These are phyloP conservation scores for Rhizodiscina lignyota DNA, from an alignment of 495 filamentous ascomycete species.

Conservation along the genomic window DNA sequence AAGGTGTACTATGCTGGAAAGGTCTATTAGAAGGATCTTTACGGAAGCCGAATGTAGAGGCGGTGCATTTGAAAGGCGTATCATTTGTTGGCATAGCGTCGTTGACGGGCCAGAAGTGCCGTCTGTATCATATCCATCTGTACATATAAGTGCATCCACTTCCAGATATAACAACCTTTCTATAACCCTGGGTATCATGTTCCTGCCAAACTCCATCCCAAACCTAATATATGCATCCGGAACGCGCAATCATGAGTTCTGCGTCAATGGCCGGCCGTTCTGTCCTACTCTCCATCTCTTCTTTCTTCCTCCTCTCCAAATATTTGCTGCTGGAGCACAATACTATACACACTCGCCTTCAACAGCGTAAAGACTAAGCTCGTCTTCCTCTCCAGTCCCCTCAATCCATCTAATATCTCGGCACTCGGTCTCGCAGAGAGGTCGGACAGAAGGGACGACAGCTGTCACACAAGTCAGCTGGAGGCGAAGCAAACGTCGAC, in stretches of 20 bases:
- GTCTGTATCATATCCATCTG: background rate
- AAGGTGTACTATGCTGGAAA: slow-evolving; percentile 90
- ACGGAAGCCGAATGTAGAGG: background rate
- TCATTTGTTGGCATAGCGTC: too few relatives aligned
- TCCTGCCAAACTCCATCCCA: too few relatives aligned
- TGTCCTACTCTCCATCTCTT: slow-evolving; percentile 16
- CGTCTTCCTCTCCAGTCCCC: slow-evolving; percentile 84
- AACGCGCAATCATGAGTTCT: too few relatives aligned
- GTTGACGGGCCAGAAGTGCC: too few relatives aligned
- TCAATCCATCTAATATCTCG: slow-evolving; percentile 68
- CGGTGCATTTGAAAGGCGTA: background rate
- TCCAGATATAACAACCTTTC: too few relatives aligned
- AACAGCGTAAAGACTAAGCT: slow-evolving; percentile 84
- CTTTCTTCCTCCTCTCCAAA: slow-evolving; percentile 37
- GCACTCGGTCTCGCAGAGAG: slow-evolving; percentile 46
- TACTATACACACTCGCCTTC: slow-evolving; percentile 96
- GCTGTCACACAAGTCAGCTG: slow-evolving; percentile 29
- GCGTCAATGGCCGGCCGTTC: slow-evolving; percentile 1
- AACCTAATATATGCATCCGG: too few relatives aligned
- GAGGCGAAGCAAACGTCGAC: too few relatives aligned
- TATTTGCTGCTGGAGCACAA: slow-evolving; percentile 94
- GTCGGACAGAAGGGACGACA: slow-evolving; percentile 41
- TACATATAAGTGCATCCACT: slow-evolving; percentile 6
- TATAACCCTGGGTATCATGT: too few relatives aligned
- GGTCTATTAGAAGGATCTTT: slow-evolving; percentile 4